Conservation (phyloP, 2,329 filamentous ascomycete genomes). For the Aspergillus fijiensis region DNA sequence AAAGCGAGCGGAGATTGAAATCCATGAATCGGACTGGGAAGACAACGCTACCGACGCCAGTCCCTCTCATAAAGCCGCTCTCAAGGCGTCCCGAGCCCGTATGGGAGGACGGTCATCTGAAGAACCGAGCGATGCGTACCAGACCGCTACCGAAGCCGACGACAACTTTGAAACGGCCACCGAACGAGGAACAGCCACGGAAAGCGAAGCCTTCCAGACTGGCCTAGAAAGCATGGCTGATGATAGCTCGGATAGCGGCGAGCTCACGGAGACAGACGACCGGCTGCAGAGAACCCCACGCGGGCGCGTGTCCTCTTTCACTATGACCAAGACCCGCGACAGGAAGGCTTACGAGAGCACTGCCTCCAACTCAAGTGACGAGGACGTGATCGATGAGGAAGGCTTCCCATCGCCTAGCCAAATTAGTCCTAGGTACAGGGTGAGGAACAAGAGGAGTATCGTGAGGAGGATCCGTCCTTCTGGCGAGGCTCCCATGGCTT, state of each 20-base stretch:
- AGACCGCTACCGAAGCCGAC: constrained; percentile 74
- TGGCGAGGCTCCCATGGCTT: constrained; percentile 46
- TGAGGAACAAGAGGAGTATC: constrained; percentile 66
- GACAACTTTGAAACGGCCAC: constrained; percentile 72
- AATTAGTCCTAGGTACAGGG: constrained; percentile 66
- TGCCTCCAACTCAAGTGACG: constrained; percentile 79
- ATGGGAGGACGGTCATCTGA: constrained; percentile 31
- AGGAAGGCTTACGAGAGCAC: constrained; percentile 78
- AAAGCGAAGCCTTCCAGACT: constrained; percentile 94
- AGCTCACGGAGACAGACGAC: constrained; percentile 82
- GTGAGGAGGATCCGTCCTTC: constrained; percentile 57
- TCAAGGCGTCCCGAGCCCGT: constrained; percentile 29
- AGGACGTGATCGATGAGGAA: constrained; percentile 62
- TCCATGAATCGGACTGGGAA: constrained; percentile 87
- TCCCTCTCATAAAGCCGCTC: constrained; percentile 50
- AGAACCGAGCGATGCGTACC: constrained; percentile 68
- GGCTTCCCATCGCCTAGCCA: constrained; percentile 66
- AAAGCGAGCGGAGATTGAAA: constrained; percentile 72
- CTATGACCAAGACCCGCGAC: constrained; percentile 52
- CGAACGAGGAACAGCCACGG: constrained; percentile 71
- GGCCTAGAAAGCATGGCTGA: constrained; percentile 70
- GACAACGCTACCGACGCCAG: constrained; percentile 66
- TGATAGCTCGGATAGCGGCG: constrained; percentile 67
- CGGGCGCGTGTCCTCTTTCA: constrained; percentile 39
- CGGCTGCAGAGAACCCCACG: constrained; percentile 38